Percentiles rank a stretch among this genome's conserved stretches.
These are phyloP conservation scores for Collybia nuda DNA, from an alignment of 768 basidiomycete genomes.

Conservation along the genomic window DNA sequence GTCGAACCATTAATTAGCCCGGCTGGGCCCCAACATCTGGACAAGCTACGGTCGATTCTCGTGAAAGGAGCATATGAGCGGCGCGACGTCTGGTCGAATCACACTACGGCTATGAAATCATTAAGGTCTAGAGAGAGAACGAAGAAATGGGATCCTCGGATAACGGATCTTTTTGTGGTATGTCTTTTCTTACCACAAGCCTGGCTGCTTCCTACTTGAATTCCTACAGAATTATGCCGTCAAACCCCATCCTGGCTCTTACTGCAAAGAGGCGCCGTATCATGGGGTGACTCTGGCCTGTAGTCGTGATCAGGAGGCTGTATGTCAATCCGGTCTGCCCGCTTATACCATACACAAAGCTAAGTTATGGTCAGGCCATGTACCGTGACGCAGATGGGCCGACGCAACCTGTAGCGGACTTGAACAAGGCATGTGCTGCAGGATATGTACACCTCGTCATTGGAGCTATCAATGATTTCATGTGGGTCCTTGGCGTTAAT, in stretches of 20 bases:
- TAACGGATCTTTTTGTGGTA: conserved; percentile 55
- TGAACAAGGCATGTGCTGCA: conserved; percentile 36
- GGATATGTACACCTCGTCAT: conserved; percentile 56
- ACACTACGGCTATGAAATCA: conserved; percentile 36
- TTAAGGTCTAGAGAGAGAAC: conserved; percentile 33
- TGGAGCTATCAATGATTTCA: conserved; percentile 49
- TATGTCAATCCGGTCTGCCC: conserved; percentile 24
- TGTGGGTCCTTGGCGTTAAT: conserved; percentile 36
- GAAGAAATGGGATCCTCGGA: conserved; percentile 50
- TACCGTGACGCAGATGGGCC: conserved; percentile 59
- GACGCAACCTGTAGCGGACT: conserved; percentile 46
- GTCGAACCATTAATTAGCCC: conserved; percentile 67
- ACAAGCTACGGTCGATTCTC: conserved; percentile 37
- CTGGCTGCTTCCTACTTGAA: background rate
- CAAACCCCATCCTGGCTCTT: conserved; percentile 30
- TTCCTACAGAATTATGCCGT: conserved; percentile 45
- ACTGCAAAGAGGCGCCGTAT: conserved; percentile 29
- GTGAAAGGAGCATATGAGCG: conserved; percentile 49
- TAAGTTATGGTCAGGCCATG: conserved; percentile 46
- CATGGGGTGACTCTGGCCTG: conserved; percentile 52
- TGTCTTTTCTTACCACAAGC: conserved; percentile 17
- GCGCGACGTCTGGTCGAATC: conserved; percentile 50
- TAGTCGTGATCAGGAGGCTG: conserved; percentile 61
- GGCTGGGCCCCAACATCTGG: conserved; percentile 40
- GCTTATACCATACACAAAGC: background rate